Evolutionary conservation across 2,329 filamentous ascomycete genomes (phyloP).

Genomic region (Ophiostoma montium): DNA sequence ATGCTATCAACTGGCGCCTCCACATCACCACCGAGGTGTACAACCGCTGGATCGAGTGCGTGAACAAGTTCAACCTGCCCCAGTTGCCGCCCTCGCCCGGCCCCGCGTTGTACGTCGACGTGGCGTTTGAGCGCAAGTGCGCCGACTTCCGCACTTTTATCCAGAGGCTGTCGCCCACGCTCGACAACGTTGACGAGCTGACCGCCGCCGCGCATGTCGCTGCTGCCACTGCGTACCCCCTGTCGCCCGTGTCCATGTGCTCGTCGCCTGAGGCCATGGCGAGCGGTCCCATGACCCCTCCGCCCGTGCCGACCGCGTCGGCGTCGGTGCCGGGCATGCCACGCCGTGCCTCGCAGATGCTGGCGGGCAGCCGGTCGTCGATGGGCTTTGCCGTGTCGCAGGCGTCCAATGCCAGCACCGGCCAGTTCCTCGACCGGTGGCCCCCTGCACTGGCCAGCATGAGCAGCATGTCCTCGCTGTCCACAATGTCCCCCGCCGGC

Average conservation of each 20-base stretch:
- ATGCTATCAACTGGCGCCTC: conserved; percentile 84
- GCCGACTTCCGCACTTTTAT: conserved; percentile 46
- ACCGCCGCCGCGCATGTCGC: conserved; percentile 18
- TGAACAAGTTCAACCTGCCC: conserved; percentile 67
- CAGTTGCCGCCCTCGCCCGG: conserved; percentile 38
- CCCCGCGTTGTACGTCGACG: conserved; percentile 8
- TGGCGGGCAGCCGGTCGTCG: conserved; percentile 32
- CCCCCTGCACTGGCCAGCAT: conserved; percentile 16
- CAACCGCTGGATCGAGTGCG: conserved; percentile 86
- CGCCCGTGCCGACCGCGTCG: background rate
- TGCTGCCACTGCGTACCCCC: background rate
- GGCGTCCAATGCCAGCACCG: conserved; percentile 29
- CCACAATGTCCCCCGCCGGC: conserved; percentile 36
- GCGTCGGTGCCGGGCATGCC: background rate
- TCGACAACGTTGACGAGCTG: conserved; percentile 45
- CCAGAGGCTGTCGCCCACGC: conserved; percentile 38
- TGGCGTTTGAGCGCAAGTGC: conserved; percentile 31
- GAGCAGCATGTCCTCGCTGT: conserved; percentile 4
- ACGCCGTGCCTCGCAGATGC: conserved; percentile 28
- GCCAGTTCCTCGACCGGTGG: conserved; percentile 40
- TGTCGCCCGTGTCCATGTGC: conserved; percentile 11
- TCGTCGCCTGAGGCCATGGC: conserved; percentile 9
- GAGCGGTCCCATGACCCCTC: conserved; percentile 21
- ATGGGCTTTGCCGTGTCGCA: conserved; percentile 49
- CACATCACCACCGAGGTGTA: conserved; percentile 85